Evolutionary conservation across 306 rosid genomes (phyloP), one percentile per base, ranked within the genome.

Genomic region (Citrullus colocynthis): DNA sequence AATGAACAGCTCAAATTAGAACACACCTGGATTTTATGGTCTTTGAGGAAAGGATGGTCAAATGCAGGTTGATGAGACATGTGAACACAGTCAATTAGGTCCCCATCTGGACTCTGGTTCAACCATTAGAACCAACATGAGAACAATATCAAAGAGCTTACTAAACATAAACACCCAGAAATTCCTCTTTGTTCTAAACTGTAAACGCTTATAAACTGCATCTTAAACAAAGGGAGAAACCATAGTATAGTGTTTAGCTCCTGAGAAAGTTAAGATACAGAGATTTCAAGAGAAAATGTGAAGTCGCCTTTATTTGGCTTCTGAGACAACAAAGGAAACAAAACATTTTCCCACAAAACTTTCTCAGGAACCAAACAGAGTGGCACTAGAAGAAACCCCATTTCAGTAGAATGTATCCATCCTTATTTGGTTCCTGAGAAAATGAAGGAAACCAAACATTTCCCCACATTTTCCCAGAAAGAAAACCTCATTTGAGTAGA

Each of bases 61-160:
- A 96, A 93, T 64, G 99, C 99, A 18, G 98, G 96, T 64, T 96
- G 99, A 52, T 89, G 87, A 70, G 99, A 88, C 74, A 96, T 82
- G 75, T 70, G 94, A 76, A 96, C 87, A 66, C 99, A 96, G 79
- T 96, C 99, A 64, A 96, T 96, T 6, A 81, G 75, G 86, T 96
- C 99, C 39, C 99, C 99, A 85, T 96, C 99, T 83, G 98, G 92
- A 69, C 99, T 96, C 99, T 96, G 97, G 89, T 77, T 76, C 55
- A 60, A 71, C 72, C 83, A 69, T 6, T 54, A 69, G 34, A 65
- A 66, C 37, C 55, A 66, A 67, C 21, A 51, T 74, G 15, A 74
- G 63, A 30, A 36, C 76, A 51, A 73, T 4, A 49, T 30, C 44
- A 49, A 73, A n/a, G 74, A 67, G 18, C 32, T 39, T 34, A 21